phyloP scores from a whole-genome alignment of 2,329 filamentous ascomycete species.

The Alternaria novae-zelandiae region DNA sequence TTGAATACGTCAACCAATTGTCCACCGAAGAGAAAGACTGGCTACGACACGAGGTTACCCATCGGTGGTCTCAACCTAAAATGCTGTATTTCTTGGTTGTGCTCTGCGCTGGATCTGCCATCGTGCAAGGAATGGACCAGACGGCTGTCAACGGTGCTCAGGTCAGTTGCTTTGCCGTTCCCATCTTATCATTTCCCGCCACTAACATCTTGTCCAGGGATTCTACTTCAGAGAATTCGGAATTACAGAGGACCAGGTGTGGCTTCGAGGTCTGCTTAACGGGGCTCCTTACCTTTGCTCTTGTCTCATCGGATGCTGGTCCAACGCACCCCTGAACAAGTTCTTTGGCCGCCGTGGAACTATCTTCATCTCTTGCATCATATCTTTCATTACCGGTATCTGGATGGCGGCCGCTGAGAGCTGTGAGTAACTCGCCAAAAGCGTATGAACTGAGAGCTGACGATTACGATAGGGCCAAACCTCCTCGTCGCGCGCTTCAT shows the following conservation, averaged over 20 bases:
- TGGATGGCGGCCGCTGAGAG: conserved; percentile 41
- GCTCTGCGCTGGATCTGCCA: conserved; percentile 71
- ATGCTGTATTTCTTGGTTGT: conserved; percentile 71
- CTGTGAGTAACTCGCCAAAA: conserved; percentile 9
- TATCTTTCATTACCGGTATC: conserved; percentile 42
- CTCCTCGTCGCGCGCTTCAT: conserved; percentile 40
- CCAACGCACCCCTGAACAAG: conserved; percentile 42
- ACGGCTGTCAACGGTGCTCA: conserved; percentile 44
- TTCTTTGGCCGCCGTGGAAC: conserved; percentile 40
- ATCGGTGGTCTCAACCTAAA: conserved; percentile 73
- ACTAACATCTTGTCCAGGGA: conserved; percentile 15
- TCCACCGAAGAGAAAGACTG: conserved; percentile 63
- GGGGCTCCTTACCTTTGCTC: conserved; percentile 38
- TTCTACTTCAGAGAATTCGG: conserved; percentile 40
- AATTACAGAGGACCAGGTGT: conserved; percentile 34
- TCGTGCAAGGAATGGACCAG: conserved; percentile 65
- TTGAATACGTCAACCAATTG: conserved; percentile 56
- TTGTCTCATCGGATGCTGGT: conserved; percentile 51
- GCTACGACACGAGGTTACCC: conserved; percentile 65
- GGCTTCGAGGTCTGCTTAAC: conserved; percentile 38
- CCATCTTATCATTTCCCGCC: background rate
- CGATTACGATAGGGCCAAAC: conserved; percentile 23
- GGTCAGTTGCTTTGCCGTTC: conserved; percentile 7
- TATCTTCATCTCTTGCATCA: conserved; percentile 44
- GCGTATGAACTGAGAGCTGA: background rate